Base-by-base conservation (phyloP, 2,329 filamentous ascomycete genomes). In the Alternaria angustiovoidea region DNA sequence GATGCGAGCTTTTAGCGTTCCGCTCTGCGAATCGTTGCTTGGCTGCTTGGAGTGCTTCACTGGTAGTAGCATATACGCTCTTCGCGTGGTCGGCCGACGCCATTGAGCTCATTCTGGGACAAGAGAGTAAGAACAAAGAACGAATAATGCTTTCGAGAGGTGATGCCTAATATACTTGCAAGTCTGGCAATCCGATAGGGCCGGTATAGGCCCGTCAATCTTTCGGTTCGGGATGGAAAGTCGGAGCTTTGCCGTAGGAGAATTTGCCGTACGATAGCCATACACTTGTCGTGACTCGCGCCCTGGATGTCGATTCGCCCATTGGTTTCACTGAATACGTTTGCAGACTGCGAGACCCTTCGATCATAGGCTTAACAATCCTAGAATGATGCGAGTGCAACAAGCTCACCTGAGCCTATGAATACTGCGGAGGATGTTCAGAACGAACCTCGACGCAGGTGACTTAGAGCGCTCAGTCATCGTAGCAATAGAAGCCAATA, bases 1-100 rank as follows among this genome's bases (percentile, higher is more conserved):
- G 36, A n/a, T 54, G 55, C 30, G 70, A 51, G 26, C 73, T 76
- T 20, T 57, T 62, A 3, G 49, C 26, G 53, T 75, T 73, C 26
- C 63, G 56, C 28, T 61, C 61, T n/a, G 54, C 51, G 39, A 69
- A 65, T 57, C 62, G 51, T 12, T 52, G 34, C 43, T 67, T 66
- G 5, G 70, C 71, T 18, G 64, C 68, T 20, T 68, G 41, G 9
- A 75, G 57, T 16, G 64, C 70, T 34, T 67, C 65, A 11, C 41
- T 32, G 11, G 44, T 42, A 7, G 46, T 65, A 4, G 52, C 39
- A 39, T 68, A 24, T 5, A 44, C 57, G 32, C 32, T 36, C 32
- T 36, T 36, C 16, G 32, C 12, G 32, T 28, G 34, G 18, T 44
- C 32, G 22, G 11, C 24, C 38, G 38, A 39, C n/a, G 38, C n/a